phyloP scores from a whole-genome alignment of 352 stramenopile species.

The Globisporangium solare region DNA sequence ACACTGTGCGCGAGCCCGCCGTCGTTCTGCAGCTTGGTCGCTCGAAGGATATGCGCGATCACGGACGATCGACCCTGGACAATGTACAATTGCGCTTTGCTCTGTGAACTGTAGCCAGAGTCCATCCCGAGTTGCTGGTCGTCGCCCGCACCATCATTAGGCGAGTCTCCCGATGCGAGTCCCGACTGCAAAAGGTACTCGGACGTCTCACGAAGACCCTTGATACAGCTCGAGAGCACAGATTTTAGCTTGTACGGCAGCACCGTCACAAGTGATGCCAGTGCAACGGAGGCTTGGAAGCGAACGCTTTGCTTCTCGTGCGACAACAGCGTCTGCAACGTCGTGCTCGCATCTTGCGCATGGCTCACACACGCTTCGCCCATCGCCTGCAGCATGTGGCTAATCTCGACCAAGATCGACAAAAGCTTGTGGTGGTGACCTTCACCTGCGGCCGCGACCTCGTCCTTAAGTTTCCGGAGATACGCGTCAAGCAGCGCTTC shows the following conservation, averaged over 20 bases:
- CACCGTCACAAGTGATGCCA: constrained; percentile 58
- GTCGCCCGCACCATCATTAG: constrained; percentile 12
- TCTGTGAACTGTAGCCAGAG: constrained; percentile 31
- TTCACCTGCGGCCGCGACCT: constrained; percentile 21
- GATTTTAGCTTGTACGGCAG: constrained; percentile 60
- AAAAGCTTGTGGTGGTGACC: constrained; percentile 69
- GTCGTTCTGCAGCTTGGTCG: constrained; percentile 35
- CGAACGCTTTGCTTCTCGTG: constrained; percentile 78
- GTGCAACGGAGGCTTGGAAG: constrained; percentile 57
- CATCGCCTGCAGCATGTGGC: constrained; percentile 65
- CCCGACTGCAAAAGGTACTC: constrained; percentile 30
- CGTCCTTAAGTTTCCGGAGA: constrained; percentile 43
- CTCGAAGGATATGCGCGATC: constrained; percentile 61
- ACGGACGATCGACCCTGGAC: constrained; percentile 68
- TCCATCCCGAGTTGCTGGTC: constrained; percentile 20
- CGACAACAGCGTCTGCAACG: constrained; percentile 39
- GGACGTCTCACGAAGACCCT: constrained; percentile 36
- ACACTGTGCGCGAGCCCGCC: constrained; percentile 46
- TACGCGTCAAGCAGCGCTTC: constrained; percentile 56
- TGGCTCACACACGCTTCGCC: constrained; percentile 53
- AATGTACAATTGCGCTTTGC: constrained; percentile 67
- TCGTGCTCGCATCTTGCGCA: constrained; percentile 26
- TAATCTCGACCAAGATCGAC: constrained; percentile 52
- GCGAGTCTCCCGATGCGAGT: constrained; percentile 19
- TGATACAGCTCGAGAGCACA: constrained; percentile 37